Conservation (phyloP, 2,329 filamentous ascomycete genomes). For the Diaporthe vexans region DNA sequence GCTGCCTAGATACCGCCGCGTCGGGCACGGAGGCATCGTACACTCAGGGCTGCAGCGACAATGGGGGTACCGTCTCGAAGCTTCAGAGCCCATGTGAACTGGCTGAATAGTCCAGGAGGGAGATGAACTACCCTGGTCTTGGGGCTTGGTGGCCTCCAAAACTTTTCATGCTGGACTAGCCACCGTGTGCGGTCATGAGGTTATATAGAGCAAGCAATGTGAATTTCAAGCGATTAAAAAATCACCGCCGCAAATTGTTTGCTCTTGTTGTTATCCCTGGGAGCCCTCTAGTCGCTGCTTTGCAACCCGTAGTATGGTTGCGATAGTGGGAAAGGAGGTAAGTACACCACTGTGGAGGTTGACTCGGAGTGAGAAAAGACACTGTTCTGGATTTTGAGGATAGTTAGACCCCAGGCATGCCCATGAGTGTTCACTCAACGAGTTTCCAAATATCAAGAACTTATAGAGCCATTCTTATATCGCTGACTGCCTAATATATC, state of each 20-base stretch:
- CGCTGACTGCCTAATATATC: neutral
- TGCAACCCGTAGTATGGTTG: neutral
- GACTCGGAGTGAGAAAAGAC: no score
- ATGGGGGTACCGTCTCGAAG: neutral
- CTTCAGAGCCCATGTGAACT: neutral
- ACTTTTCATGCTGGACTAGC: neutral
- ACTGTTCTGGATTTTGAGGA: neutral
- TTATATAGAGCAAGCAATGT: neutral
- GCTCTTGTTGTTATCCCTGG: no score
- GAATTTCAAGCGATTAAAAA: neutral
- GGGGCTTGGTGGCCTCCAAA: neutral
- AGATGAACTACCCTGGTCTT: neutral
- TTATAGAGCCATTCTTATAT: neutral
- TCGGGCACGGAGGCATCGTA: neutral
- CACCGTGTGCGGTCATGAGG: neutral
- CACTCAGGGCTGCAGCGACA: slow-evolving; percentile 21
- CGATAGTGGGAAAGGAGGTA: neutral
- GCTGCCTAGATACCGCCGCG: neutral
- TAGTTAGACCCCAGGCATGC: neutral
- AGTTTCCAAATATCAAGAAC: neutral
- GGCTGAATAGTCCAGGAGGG: neutral
- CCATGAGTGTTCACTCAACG: neutral
- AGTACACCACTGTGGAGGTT: no score
- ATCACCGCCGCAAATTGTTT: neutral
- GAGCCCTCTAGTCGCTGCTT: no score